Evolutionary conservation across 179 eudicot species (phyloP), one percentile per base, ranked within the genome.

Genomic region (Gypsophila paniculata): DNA sequence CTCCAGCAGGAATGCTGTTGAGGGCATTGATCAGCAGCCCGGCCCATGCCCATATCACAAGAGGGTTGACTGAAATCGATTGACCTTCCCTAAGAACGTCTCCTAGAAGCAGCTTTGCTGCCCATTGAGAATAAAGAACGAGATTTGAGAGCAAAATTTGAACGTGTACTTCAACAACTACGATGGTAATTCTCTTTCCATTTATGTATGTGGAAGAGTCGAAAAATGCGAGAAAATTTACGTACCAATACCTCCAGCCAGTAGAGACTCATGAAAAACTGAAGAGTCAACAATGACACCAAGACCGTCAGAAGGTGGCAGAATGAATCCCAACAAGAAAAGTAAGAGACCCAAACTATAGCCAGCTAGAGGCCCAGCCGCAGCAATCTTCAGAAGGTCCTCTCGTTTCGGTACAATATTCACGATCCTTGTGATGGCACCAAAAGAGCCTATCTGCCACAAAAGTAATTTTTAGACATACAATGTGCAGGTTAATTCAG

Each of bases 1-100:
- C 99, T 65, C 99, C 99, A 23, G 99, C 99, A 57, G 99, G 99
- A 74, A 94, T 88, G 84, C 99, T 89, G 82, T 89, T 94, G 72
- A 94, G 85, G 70, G 99, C 99, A 77, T 94, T 94, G n/a, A 91
- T 94, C 25, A 94, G 90, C 71, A 94, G 91, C 63, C 99, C 99
- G 8, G 96, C 99, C 99, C 96, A 94, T 59, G 99, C 91, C 99
- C 97, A 91, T 69, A 94, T 62, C 22, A 90, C 90, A 14, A 94
- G 90, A 32, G 99, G 99, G 80, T 94, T 94, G 18, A 94, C 76
- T 13, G 96, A 89, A 77, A 94, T 76, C 19, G 93, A 86, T 69
- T 91, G 83, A 29, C 97, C 96, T 80, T 94, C 99, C 79, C 86
- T 91, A 46, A 94, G 96, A 72, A 79, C 96, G 79, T 91, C 97